phyloP scores from a whole-genome alignment of 2,329 filamentous ascomycete species.

The Ceratocystis alfenasii region DNA sequence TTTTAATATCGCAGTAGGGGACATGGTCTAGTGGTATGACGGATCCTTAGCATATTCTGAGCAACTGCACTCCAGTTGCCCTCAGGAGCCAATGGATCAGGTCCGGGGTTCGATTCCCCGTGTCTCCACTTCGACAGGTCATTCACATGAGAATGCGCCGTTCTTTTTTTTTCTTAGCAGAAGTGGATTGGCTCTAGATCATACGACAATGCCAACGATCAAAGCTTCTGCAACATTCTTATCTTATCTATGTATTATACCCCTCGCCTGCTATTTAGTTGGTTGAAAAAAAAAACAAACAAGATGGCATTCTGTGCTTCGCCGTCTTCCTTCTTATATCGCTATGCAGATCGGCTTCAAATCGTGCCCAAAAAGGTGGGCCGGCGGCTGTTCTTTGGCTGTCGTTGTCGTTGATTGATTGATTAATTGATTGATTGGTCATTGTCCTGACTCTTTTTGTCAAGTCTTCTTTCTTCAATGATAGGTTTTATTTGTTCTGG shows the following conservation, averaged over 20 bases:
- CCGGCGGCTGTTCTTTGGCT: neutral
- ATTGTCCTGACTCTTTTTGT: too few species aligned
- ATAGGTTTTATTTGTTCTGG: neutral
- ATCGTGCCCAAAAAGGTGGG: neutral
- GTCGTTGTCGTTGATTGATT: neutral
- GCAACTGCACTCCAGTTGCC: neutral
- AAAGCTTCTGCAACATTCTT: too few species aligned
- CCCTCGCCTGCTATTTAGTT: too few species aligned
- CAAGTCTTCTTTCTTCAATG: neutral
- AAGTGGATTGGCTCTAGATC: too few species aligned
- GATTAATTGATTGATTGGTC: neutral
- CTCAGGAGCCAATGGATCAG: conserved; percentile 17
- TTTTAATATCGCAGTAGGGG: neutral
- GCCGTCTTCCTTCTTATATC: too few species aligned
- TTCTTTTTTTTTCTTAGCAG: neutral
- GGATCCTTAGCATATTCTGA: conserved; percentile 20
- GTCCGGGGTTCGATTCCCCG: conserved; percentile 23
- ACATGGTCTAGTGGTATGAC: conserved; percentile 22
- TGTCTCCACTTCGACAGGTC: conserved; percentile 16
- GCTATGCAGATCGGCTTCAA: too few species aligned
- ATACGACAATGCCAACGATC: too few species aligned
- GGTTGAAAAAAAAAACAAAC: too few species aligned
- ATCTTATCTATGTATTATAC: too few species aligned
- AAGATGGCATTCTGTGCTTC: too few species aligned
- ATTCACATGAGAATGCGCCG: neutral